Base-by-base conservation (phyloP, 2,329 filamentous ascomycete genomes). In the Zymoseptoria crescenta region DNA sequence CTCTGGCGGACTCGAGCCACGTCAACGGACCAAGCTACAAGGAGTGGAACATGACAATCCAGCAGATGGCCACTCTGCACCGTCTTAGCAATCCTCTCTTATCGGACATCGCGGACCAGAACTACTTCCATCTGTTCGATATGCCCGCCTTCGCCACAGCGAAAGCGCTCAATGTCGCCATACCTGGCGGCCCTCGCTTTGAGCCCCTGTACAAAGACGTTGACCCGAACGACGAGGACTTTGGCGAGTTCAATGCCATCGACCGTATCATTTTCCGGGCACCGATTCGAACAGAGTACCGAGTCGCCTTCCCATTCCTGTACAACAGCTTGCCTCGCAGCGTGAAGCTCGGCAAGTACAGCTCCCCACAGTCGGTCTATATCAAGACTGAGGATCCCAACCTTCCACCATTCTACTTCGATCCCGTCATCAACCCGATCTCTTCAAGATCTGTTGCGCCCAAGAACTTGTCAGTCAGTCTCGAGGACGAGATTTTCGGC, bases 181-280 rank as follows among this genome's bases (percentile, higher is more conserved):
- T 99, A 57, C 94, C 94, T n/a, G 94, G 94, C 72, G 95, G 94
- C 8, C 94, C 94, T 62, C 87, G 94, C 29, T 99, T 99, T 64
- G 94, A 99, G 75, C 94, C 94, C 24, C 75, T 99, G 20, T 99
- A 96, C 80, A 99, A 99, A 76, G 94, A 99, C 69, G 92, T 99
- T 62, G 92, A 99, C 73, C 94, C 94, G 1, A 99, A 99, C 68
- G 93, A 97, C 67, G 94, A 99, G 74, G 94, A 99, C 72, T 99
- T 99, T 75, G 94, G 94, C 75, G 94, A 99, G 75, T 99, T 99
- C 81, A 99, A 99, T 71, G 94, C 94, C 35, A 99, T 99, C 68
- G 94, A 99, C 71, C 90, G 95, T 67, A 99, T 99, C 75, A 99
- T 99, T 67, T 99, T 99, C 81, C 88, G 94, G 65, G 87, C 89